Base-by-base conservation (phyloP, 371 early-diverging fungal genomes). In the Paraphysoderma sedebokerense region DNA sequence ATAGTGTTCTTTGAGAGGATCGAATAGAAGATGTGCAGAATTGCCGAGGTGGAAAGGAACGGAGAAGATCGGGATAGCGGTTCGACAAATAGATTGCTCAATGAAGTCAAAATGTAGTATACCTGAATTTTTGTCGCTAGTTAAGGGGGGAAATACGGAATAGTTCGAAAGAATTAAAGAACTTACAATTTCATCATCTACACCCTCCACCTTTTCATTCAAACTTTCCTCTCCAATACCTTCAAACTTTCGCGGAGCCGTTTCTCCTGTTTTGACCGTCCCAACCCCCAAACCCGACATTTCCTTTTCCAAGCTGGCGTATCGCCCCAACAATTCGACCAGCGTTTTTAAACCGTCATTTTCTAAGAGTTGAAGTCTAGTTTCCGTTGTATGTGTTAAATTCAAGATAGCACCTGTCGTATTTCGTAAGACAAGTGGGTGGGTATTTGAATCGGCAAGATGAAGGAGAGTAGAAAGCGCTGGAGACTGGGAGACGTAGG, bases 1-100 rank as follows among this genome's bases (percentile, higher is more conserved):
- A 5, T 27, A 20, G 1, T 22, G 28, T 30, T 28, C 27, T 17
- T 24, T 9, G 42, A 32, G 13, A 24, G 23, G 11, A 23, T 20
- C 27, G 31, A 32, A 4, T 51, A 33, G 28, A 55, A 7, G 38
- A 23, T 28, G 5, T 49, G 37, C 23, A 7, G 27, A 7, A 5
- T 42, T 31, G 28, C 30, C 15, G 28, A 42, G 42, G 5, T 20
- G 28, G 27, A 26, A 7, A 29, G 19, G 29, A 45, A 31, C 23
- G 22, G 33, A 50, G 15, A n/a, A n/a, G n/a, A 28, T 28, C 42
- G 42, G 9, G 42, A 7, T 3, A 20, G 15, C 11, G 42, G 77
- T 66, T 90, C 92, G 1, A 92, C 92, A 0, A 90, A 89, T 47
- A 92, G 83, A 57, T 92, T 92, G 54, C 82, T 82, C 22, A 92